These are phyloP conservation scores for Thozetella sp. DNA, from an alignment of 495 filamentous ascomycete genomes.

Conservation along the genomic window DNA sequence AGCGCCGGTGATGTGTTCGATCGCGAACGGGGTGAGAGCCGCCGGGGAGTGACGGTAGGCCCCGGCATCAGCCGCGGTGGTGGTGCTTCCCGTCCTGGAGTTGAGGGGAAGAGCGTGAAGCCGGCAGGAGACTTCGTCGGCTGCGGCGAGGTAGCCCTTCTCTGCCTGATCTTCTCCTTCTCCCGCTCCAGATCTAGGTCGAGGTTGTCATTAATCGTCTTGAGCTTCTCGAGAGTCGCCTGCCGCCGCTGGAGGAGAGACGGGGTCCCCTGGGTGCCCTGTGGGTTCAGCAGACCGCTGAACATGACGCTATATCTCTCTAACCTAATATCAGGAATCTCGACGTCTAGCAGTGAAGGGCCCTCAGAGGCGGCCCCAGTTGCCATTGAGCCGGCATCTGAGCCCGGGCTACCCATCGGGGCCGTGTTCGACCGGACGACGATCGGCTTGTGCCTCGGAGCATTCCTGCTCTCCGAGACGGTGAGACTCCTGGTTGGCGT, in stretches of 20 bases:
- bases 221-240: slow-evolving; percentile 66
- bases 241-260: slow-evolving; percentile 68
- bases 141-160: slow-evolving; percentile 63
- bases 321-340: slow-evolving; percentile 79
- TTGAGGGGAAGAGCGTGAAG: slow-evolving; percentile 66
- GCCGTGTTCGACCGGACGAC: slow-evolving; percentile 37
- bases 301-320: slow-evolving; percentile 98
- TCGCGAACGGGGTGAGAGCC: slow-evolving; percentile 46
- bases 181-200: slow-evolving; percentile 28
- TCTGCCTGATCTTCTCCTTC: slow-evolving; percentile 23
- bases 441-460: slow-evolving; percentile 34
- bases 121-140: slow-evolving; percentile 55
- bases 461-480: slow-evolving; percentile 20
- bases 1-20: slow-evolving; percentile 62
- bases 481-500: slow-evolving; percentile 38
- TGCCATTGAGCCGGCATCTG: slow-evolving; percentile 2
- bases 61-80: slow-evolving; percentile 10
- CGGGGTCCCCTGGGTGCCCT: slow-evolving; percentile 18
- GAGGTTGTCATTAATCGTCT: slow-evolving; percentile 47
- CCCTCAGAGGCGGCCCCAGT: slow-evolving; percentile 8
- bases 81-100: slow-evolving; percentile 38
- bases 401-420: slow-evolving; percentile 16
- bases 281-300: slow-evolving; percentile 63
- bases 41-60: slow-evolving; percentile 21
- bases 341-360: slow-evolving; percentile 59